Conservation (phyloP, 306 rosid species). For the Cucumis cinereus region DNA sequence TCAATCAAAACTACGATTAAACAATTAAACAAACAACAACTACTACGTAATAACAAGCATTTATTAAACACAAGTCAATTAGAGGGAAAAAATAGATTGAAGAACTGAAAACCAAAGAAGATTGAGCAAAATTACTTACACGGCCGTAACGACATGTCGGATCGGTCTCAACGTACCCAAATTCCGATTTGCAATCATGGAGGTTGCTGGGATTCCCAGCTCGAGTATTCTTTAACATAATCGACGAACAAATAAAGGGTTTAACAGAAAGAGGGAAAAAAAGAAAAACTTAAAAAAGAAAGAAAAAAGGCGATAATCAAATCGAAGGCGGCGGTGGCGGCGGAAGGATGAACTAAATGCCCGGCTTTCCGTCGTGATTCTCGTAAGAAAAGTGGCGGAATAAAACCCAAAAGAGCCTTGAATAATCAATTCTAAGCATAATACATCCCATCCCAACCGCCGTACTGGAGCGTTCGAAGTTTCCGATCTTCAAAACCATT, state of each 20-base stretch:
- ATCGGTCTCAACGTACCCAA: constrained; percentile 52
- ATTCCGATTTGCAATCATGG: background rate
- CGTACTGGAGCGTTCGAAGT: constrained; percentile 25
- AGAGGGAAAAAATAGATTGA: too few species aligned
- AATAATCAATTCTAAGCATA: constrained; percentile 46
- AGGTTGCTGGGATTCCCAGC: constrained; percentile 15
- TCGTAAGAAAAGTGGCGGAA: constrained; percentile 47
- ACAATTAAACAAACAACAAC: background rate
- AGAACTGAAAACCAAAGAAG: background rate
- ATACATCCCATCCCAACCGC: constrained; percentile 42
- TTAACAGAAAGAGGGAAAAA: background rate
- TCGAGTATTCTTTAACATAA: constrained; percentile 27
- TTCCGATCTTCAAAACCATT: constrained; percentile 33
- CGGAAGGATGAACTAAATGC: constrained; percentile 25
- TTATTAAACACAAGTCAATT: background rate
- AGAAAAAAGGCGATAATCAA: background rate
- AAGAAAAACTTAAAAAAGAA: background rate
- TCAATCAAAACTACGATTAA: background rate
- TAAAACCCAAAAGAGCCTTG: constrained; percentile 50
- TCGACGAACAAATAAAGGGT: background rate
- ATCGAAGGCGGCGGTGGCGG: background rate
- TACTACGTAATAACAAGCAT: background rate
- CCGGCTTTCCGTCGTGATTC: constrained; percentile 56
- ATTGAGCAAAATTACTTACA: constrained; percentile 26
- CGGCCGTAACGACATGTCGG: constrained; percentile 74